phyloP scores from a whole-genome alignment of 139 green algal genomes.

The Chlorella sorokiniana region DNA sequence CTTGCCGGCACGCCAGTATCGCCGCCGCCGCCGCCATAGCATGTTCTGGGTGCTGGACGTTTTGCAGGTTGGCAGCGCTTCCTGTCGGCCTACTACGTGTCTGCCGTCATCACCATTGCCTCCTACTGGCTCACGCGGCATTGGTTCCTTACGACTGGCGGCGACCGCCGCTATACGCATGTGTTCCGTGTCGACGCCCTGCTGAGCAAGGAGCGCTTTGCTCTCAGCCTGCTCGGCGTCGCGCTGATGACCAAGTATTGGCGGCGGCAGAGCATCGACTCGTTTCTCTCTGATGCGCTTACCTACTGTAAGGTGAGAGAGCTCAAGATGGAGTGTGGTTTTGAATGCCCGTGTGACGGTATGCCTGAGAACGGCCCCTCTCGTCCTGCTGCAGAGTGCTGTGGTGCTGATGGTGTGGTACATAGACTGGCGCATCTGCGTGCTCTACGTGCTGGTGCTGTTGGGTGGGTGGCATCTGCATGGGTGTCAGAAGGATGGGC shows the following conservation, averaged over 20 bases:
- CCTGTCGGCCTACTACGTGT: constrained; percentile 30
- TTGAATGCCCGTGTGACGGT: too few species aligned
- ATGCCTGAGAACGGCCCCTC: too few species aligned
- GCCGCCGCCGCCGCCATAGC: background rate
- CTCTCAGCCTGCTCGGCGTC: constrained; percentile 12
- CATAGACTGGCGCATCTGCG: constrained; percentile 39
- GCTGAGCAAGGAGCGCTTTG: constrained; percentile 29
- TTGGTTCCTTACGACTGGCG: constrained; percentile 16
- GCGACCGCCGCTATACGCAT: constrained; percentile 2
- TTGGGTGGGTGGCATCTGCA: background rate
- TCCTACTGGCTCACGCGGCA: constrained; percentile 11
- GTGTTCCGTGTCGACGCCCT: background rate
- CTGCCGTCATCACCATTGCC: constrained; percentile 2
- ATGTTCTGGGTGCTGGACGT: too few species aligned
- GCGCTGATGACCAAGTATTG: constrained; percentile 35
- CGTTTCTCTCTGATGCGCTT: constrained; percentile 32
- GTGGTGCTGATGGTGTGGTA: constrained; percentile 37
- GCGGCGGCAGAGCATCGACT: constrained; percentile 25
- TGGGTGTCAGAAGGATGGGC: too few species aligned
- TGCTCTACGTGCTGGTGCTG: constrained; percentile 28
- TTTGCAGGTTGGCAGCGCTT: constrained; percentile 28
- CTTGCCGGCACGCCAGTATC: background rate
- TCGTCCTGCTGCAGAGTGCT: constrained; percentile 9
- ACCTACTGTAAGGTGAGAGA: constrained; percentile 29
- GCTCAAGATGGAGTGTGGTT: background rate